These are phyloP conservation scores for Phialocephala subalpina DNA, from an alignment of 2,329 filamentous ascomycete genomes.

Conservation along the genomic window DNA sequence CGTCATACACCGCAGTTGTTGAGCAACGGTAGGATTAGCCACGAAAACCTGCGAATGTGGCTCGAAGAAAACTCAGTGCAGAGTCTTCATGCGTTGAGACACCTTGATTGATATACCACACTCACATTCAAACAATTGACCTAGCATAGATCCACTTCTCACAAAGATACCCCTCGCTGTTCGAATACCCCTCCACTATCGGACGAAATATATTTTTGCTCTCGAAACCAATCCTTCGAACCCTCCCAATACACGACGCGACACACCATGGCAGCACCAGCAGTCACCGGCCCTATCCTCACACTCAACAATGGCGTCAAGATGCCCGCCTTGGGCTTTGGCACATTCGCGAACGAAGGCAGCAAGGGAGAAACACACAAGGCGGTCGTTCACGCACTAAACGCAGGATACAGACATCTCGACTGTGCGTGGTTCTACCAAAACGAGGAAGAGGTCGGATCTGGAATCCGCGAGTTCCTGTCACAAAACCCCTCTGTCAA, in stretches of 20 bases:
- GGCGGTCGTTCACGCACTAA: constrained; percentile 66
- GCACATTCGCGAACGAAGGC: constrained; percentile 46
- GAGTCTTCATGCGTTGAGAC: constrained; percentile 24
- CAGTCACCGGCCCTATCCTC: constrained; percentile 42
- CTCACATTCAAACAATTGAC: constrained; percentile 25
- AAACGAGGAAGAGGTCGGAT: constrained; percentile 84
- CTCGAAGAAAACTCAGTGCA: constrained; percentile 30
- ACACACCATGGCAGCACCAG: constrained; percentile 36
- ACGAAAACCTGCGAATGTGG: constrained; percentile 9
- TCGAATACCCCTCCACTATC: constrained; percentile 14
- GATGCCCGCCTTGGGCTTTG: constrained; percentile 55
- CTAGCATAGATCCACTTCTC: constrained; percentile 15
- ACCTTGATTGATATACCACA: constrained; percentile 26
- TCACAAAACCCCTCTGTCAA: constrained; percentile 64
- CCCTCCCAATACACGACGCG: constrained; percentile 11
- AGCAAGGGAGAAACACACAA: constrained; percentile 54
- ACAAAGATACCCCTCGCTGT: constrained; percentile 6
- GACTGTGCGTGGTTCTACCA: constrained; percentile 81
- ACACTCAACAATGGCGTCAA: constrained; percentile 47
- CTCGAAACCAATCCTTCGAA: not conserved
- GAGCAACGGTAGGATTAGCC: constrained; percentile 14
- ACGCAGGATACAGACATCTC: constrained; percentile 71
- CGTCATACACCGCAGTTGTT: constrained; percentile 34
- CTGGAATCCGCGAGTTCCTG: constrained; percentile 78
- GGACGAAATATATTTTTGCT: constrained; percentile 1